Percentiles rank a stretch among this genome's conserved stretches.
These are phyloP conservation scores for Hygrocybe coccinea DNA, from an alignment of 768 basidiomycete genomes.

Conservation along the genomic window DNA sequence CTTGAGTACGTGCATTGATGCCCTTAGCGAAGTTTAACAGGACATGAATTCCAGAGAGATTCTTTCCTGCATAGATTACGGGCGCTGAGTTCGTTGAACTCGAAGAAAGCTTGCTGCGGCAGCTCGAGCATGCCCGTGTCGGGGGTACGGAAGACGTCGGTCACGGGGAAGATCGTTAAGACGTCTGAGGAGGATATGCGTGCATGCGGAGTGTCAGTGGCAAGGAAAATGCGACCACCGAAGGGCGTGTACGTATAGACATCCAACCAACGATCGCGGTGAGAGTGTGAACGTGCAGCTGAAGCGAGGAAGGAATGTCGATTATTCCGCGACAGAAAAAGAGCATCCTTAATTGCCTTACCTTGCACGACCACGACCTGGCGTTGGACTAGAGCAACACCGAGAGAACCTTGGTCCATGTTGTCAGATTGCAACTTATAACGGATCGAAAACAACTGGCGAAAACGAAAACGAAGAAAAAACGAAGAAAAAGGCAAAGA, in stretches of 20 bases:
- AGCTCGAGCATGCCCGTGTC: conserved; percentile 60
- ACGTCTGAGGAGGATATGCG: conserved; percentile 59
- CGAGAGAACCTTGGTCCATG: conserved; percentile 56
- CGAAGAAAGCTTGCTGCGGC: conserved; percentile 51
- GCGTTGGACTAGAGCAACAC: conserved; percentile 63
- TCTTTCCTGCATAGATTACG: conserved; percentile 54
- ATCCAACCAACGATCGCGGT: conserved; percentile 56
- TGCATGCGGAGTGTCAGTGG: conserved; percentile 52
- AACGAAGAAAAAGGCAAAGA: background rate
- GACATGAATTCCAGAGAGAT: conserved; percentile 42
- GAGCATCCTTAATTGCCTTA: conserved; percentile 20
- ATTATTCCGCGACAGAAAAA: background rate
- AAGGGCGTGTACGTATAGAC: conserved; percentile 63
- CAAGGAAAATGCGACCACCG: conserved; percentile 62
- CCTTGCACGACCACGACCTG: conserved; percentile 69
- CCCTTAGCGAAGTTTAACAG: background rate
- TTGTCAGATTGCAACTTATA: no score
- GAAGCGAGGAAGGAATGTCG: conserved; percentile 1
- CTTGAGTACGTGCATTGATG: background rate
- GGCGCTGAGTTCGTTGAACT: conserved; percentile 51
- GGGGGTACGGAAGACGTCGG: conserved; percentile 27
- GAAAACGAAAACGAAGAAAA: background rate
- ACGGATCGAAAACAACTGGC: background rate
- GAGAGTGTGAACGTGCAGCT: conserved; percentile 56
- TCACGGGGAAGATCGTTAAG: conserved; percentile 51